Conservation (phyloP, 116 monocot genomes). For the Posidonia oceanica region DNA sequence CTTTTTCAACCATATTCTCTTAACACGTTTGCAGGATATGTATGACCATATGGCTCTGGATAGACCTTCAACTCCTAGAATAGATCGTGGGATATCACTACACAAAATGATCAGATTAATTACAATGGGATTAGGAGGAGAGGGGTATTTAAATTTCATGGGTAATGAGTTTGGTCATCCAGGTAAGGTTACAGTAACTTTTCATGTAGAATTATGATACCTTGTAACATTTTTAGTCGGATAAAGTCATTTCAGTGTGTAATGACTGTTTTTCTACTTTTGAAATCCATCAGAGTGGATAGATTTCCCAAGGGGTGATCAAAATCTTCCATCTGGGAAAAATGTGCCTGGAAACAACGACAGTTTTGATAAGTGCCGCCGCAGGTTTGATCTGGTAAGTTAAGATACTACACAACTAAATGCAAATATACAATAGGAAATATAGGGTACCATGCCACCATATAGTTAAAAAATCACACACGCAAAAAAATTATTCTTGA, state of each 20-base stretch:
- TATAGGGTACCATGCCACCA: too few species aligned
- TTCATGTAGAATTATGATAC: too few species aligned
- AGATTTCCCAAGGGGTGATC: conserved; percentile 88
- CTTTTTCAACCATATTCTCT: not conserved
- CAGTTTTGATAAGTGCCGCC: conserved; percentile 94
- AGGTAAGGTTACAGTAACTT: conserved; percentile 25
- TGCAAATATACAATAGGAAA: not conserved
- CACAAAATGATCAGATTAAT: conserved; percentile 97
- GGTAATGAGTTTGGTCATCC: conserved; percentile 99
- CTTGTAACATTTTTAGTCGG: too few species aligned
- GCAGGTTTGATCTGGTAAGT: conserved; percentile 92
- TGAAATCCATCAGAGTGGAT: conserved; percentile 70
- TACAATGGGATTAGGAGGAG: conserved; percentile 94
- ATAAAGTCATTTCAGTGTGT: too few species aligned
- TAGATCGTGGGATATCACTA: conserved; percentile 95
- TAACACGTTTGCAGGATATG: conserved; percentile 64
- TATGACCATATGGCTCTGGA: conserved; percentile 95
- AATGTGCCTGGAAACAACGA: conserved; percentile 63
- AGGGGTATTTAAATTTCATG: conserved; percentile 99
- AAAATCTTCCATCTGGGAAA: conserved; percentile 54
- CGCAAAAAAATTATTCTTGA: too few species aligned
- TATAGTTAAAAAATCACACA: too few species aligned
- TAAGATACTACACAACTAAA: not conserved
- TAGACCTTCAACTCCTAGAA: conserved; percentile 74
- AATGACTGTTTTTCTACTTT: not conserved